Base-by-base conservation (phyloP, 192 early-diverging fungal species). In the Coemansia sp. region DNA sequence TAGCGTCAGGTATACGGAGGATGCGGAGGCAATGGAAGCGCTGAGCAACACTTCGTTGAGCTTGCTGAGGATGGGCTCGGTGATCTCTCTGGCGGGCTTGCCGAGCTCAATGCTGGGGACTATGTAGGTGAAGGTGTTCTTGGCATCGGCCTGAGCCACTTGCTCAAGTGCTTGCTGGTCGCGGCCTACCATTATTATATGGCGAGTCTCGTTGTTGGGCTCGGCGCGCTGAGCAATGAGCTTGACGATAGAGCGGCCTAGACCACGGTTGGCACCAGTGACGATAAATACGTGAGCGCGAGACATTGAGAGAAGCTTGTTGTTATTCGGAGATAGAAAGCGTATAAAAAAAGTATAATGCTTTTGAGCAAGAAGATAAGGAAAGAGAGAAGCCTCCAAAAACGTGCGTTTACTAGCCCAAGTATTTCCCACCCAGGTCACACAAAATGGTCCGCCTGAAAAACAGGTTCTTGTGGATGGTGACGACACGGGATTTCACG, bases 181-280 rank as follows among this genome's bases (percentile, higher is more conserved):
- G 59, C 91, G 84, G 47, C 91, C 91, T 1, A 89, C 83, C 0
- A 92, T 78, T 2, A 92, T 65, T 44, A 91, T 38, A 55, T 74
- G 75, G 5, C 73, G 68, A 0, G 78, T 62, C 59, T 80, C 70
- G 11, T 60, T 32, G 7, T 60, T 44, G 6, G 66, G 55, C 7
- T 63, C 64, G 32, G 71, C 72, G 15, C 74, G 68, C 12, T 27
- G 22, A 20, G 85, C 65, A 15, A 87, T 76, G 8, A 65, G 60
- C 32, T 64, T 67, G 34, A 84, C 86, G 34, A 90, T 78, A 22
- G 73, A 84, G 34, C 68, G 78, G 24, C 90, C 90, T 37, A 92
- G 88, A 0, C 87, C 89, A 34, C 87, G 78, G 69, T 86, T 86
- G 15, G 89, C 90, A 11, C 90, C 90, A 29, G 87, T 89, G 58